Percentiles rank a stretch among this genome's conserved stretches.
Evolutionary conservation across 2,329 filamentous ascomycete genomes (phyloP).

Genomic region (Trichoderma sp.): DNA sequence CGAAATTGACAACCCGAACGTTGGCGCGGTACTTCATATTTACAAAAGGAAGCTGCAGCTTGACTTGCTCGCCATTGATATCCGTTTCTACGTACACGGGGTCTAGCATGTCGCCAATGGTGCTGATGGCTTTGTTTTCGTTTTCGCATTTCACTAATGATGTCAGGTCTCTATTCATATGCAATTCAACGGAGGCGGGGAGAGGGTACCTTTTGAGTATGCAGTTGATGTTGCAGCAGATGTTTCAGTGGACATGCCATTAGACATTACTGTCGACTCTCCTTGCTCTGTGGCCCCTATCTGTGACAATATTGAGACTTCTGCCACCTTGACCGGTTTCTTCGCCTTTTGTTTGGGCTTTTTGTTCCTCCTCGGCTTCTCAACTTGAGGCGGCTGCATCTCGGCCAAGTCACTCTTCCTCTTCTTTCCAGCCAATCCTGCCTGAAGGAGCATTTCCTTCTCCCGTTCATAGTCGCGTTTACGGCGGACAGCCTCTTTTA

Average conservation of each 20-base stretch:
- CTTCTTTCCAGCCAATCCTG: conserved; percentile 39
- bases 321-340: neutral
- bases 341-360: conserved; percentile 22
- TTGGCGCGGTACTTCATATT: conserved; percentile 68
- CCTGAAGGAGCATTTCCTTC: conserved; percentile 45
- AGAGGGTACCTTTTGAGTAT: conserved; percentile 26
- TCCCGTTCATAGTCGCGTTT: conserved; percentile 62
- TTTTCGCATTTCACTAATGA: conserved; percentile 48
- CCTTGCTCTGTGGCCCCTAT: neutral
- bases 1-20: conserved; percentile 80
- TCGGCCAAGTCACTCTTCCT: conserved; percentile 34
- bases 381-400: conserved; percentile 29
- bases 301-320: neutral
- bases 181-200: neutral
- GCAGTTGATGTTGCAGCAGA: conserved; percentile 25
- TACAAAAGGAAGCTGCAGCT: conserved; percentile 64
- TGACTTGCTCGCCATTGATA: conserved; percentile 38
- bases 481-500: conserved; percentile 59
- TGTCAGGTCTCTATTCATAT: too few species aligned
- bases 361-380: conserved; percentile 27
- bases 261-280: conserved; percentile 7
- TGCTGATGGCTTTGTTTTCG: conserved; percentile 34
- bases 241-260: neutral
- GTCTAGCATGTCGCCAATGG: conserved; percentile 42
- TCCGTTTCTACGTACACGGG: conserved; percentile 42